Conservation (phyloP, 2,329 filamentous ascomycete species). For the Colletotrichum destructivum region DNA sequence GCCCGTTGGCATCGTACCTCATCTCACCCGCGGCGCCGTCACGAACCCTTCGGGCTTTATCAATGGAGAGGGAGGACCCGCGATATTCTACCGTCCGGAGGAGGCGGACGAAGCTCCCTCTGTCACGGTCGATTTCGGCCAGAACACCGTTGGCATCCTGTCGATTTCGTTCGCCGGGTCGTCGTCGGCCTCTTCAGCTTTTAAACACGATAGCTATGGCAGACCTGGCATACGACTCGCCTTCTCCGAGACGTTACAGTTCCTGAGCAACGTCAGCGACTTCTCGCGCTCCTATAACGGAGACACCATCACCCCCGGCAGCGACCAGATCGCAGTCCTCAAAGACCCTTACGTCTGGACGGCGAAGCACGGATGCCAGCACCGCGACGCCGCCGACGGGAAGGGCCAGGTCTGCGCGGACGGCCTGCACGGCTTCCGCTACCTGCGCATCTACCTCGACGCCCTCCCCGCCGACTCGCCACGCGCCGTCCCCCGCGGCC, state of each 20-base stretch:
- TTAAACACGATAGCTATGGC: background rate
- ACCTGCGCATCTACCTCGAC: slow-evolving; percentile 64
- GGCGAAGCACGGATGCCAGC: slow-evolving; percentile 60
- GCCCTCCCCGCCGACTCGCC: slow-evolving; percentile 60
- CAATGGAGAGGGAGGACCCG: slow-evolving; percentile 45
- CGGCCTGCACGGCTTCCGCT: slow-evolving; percentile 68
- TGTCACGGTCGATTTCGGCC: slow-evolving; percentile 66
- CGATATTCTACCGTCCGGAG: slow-evolving; percentile 50
- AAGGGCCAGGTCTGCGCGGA: slow-evolving; percentile 63
- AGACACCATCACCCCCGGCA: slow-evolving; percentile 58
- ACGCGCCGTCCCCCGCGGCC: slow-evolving; percentile 58
- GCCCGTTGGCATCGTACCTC: slow-evolving; percentile 51
- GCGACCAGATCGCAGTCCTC: slow-evolving; percentile 65
- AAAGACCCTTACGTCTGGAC: slow-evolving; percentile 60
- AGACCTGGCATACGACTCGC: slow-evolving; percentile 61
- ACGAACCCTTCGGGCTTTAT: slow-evolving; percentile 55
- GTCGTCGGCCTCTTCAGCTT: slow-evolving; percentile 38
- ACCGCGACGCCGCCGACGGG: slow-evolving; percentile 31
- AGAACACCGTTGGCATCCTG: slow-evolving; percentile 61
- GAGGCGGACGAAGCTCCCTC: slow-evolving; percentile 49
- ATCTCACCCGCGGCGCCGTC: slow-evolving; percentile 55
- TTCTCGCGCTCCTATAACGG: slow-evolving; percentile 64
- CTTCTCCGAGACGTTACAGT: slow-evolving; percentile 65
- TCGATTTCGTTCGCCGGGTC: slow-evolving; percentile 59
- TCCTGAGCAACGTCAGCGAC: slow-evolving; percentile 60